A percentile compares a stretch with the other conserved stretches of the same genome.
phyloP scores from a whole-genome alignment of 2,329 filamentous ascomycete genomes.

The Botrytis fabae region DNA sequence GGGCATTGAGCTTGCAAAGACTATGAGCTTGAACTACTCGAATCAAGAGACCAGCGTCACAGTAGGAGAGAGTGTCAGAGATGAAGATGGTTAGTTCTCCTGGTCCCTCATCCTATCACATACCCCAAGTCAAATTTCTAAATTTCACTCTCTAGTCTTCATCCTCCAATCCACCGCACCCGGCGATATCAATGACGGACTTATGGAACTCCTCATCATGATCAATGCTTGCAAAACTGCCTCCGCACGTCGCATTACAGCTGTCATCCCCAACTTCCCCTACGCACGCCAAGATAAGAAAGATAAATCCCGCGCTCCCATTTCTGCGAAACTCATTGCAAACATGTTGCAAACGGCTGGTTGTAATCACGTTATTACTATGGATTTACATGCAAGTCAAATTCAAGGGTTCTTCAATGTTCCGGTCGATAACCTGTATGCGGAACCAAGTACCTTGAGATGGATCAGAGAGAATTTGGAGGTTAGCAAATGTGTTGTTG shows the following conservation, averaged over 20 bases:
- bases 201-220: conserved; percentile 99
- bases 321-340: conserved; percentile 91
- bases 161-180: conserved; percentile 94
- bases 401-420: conserved; percentile 96
- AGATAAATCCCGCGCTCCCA: conserved; percentile 92
- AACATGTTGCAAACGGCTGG: conserved; percentile 97
- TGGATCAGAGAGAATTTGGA: conserved; percentile 89
- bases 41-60: conserved; percentile 89
- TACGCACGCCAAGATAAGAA: conserved; percentile 98
- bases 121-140: background rate
- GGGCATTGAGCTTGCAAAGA: conserved; percentile 76
- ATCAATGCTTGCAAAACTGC: conserved; percentile 91
- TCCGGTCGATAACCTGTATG: conserved; percentile 77
- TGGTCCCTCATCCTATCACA: background rate
- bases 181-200: conserved; percentile 94
- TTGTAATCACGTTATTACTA: conserved; percentile 90
- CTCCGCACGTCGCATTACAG: conserved; percentile 87
- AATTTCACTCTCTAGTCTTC: conserved; percentile 63
- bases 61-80: conserved; percentile 91
- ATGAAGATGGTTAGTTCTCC: conserved; percentile 72
- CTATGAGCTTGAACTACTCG: conserved; percentile 79
- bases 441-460: conserved; percentile 85
- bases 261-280: conserved; percentile 93
- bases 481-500: conserved; percentile 84
- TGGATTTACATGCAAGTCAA: conserved; percentile 92